Percentiles rank a stretch among this genome's conserved stretches.
Evolutionary conservation across 169 alveolate species (phyloP).

Genomic region (Eimeria brunetti): DNA sequence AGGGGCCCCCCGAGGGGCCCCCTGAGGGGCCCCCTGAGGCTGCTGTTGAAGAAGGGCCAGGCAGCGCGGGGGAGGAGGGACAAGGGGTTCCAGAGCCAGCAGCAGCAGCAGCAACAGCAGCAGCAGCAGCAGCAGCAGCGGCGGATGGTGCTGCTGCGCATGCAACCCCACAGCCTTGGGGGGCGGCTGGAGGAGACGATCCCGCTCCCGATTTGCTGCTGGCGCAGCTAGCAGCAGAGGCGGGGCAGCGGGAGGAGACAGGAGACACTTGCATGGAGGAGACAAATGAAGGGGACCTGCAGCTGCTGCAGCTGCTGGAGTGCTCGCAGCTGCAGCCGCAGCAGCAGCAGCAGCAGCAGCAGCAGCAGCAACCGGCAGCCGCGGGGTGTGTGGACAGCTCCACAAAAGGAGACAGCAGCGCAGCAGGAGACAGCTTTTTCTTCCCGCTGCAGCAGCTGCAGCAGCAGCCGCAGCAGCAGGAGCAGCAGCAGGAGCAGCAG

Average conservation of each 20-base stretch:
- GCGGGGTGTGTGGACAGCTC: not conserved
- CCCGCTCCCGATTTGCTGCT: conserved; percentile 9
- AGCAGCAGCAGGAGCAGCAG: not conserved
- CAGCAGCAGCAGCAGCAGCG: too few species aligned
- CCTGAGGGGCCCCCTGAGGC: too few species aligned
- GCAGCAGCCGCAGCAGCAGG: not conserved
- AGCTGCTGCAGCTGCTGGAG: conserved; percentile 65
- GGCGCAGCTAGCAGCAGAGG: conserved; percentile 36
- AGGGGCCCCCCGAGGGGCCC: not conserved
- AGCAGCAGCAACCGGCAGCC: not conserved
- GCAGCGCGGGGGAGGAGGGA: not conserved
- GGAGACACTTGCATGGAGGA: not conserved
- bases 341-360: conserved; percentile 14
- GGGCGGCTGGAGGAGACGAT: not conserved
- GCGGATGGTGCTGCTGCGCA: not conserved
- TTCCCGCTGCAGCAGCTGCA: not conserved
- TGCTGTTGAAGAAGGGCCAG: not conserved
- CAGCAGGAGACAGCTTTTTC: not conserved
- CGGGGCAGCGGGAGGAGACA: conserved; percentile 13
- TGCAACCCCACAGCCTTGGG: not conserved
- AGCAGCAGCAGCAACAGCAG: too few species aligned
- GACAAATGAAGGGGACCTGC: conserved; percentile 37
- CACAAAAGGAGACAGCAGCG: not conserved
- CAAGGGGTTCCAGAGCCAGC: not conserved
- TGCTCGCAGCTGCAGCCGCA: conserved; percentile 25